Evolutionary conservation across 768 basidiomycete genomes (phyloP).

Genomic region (Lactarius deliciosus): DNA sequence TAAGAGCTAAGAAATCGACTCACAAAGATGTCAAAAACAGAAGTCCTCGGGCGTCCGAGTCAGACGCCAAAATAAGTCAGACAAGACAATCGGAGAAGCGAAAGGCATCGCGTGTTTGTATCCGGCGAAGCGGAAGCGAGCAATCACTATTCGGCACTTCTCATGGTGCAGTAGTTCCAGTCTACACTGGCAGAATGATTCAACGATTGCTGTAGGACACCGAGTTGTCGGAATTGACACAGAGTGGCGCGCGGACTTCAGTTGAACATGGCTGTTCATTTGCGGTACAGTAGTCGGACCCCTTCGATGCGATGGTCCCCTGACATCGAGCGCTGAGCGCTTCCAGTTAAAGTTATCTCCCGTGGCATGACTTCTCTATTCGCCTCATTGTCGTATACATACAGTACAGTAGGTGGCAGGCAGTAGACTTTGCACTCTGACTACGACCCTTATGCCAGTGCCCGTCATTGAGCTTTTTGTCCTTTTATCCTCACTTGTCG

Average conservation of each 20-base stretch:
- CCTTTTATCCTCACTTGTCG: background rate
- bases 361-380: background rate
- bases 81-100: no score
- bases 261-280: no score
- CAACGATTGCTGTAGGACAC: background rate
- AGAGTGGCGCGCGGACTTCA: background rate
- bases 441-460: background rate
- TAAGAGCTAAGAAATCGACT: no score
- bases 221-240: background rate
- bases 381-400: background rate
- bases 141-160: background rate
- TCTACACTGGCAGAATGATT: background rate
- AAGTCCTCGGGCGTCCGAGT: no score
- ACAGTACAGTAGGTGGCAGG: background rate
- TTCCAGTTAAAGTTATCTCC: no score
- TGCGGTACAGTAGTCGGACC: no score
- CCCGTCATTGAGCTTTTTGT: constrained; percentile 2
- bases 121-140: background rate
- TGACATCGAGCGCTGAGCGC: no score
- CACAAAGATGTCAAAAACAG: no score
- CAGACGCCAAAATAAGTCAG: no score
- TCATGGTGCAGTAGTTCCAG: constrained; percentile 1
- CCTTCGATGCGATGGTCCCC: no score
- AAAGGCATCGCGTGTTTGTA: constrained; percentile 4
- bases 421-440: no score